phyloP scores from a whole-genome alignment of 1,139 yeast genomes.

The Pichia sp. region DNA sequence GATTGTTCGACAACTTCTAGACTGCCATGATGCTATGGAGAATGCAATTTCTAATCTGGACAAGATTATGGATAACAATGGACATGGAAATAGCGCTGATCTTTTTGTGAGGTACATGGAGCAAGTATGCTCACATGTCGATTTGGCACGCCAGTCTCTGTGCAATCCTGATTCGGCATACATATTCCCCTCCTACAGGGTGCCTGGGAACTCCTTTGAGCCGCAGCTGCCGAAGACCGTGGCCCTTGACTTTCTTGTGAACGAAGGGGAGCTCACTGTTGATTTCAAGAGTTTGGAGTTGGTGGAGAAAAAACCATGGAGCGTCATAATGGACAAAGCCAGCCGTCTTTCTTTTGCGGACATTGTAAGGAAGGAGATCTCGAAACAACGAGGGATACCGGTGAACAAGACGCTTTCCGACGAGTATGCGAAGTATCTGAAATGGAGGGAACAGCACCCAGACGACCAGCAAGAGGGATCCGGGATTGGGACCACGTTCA shows the following conservation, averaged over 20 bases:
- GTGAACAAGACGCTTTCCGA: conserved; percentile 30
- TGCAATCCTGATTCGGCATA: conserved; percentile 28
- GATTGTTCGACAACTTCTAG: conserved; percentile 30
- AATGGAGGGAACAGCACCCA: conserved; percentile 21
- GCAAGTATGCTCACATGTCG: conserved; percentile 26
- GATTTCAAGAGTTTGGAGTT: conserved; percentile 29
- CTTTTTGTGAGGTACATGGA: conserved; percentile 25
- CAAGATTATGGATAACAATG: conserved; percentile 21
- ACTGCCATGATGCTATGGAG: conserved; percentile 32
- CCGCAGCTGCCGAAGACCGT: conserved; percentile 28
- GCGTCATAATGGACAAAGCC: conserved; percentile 25
- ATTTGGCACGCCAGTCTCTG: conserved; percentile 28
- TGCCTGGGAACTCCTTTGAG: conserved; percentile 21
- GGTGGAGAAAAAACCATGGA: conserved; percentile 32
- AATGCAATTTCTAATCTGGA: conserved; percentile 29
- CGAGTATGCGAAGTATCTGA: conserved; percentile 28
- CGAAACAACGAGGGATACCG: conserved; percentile 28
- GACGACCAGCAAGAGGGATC: conserved; percentile 9
- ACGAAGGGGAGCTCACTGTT: conserved; percentile 31
- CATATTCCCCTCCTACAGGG: conserved; percentile 30
- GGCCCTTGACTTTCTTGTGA: conserved; percentile 30
- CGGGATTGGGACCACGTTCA: conserved; percentile 8
- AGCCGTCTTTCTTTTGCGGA: conserved; percentile 31
- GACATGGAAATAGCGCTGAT: conserved; percentile 8
- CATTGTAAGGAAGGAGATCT: conserved; percentile 29